Conservation (phyloP, 768 basidiomycete species). For the Lactarius tabidus region DNA sequence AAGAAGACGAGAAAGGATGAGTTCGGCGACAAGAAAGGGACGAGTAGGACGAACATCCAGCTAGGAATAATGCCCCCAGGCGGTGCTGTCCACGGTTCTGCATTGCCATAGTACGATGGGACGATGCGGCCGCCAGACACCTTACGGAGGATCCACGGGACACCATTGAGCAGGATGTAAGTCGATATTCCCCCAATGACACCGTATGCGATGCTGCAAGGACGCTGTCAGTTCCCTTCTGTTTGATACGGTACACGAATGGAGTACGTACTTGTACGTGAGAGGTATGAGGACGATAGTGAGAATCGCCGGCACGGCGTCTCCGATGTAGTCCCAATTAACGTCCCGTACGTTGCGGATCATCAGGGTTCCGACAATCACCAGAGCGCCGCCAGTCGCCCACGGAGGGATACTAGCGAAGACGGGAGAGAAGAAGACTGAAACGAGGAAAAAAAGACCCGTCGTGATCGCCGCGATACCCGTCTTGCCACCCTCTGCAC, state of each 20-base stretch:
- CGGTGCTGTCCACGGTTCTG: slow-evolving; percentile 70
- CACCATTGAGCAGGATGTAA: slow-evolving; percentile 70
- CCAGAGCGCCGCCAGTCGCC: slow-evolving; percentile 83
- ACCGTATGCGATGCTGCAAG: slow-evolving; percentile 75
- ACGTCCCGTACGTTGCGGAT: slow-evolving; percentile 78
- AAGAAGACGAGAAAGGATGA: neutral
- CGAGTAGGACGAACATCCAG: slow-evolving; percentile 49
- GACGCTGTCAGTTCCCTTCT: slow-evolving; percentile 13
- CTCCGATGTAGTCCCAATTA: slow-evolving; percentile 87
- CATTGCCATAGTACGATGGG: slow-evolving; percentile 58
- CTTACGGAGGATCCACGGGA: slow-evolving; percentile 55
- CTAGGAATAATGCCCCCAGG: slow-evolving; percentile 62
- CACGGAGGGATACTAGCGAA: slow-evolving; percentile 84
- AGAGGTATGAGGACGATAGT: slow-evolving; percentile 76
- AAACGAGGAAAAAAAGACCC: slow-evolving; percentile 75
- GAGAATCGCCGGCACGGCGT: slow-evolving; percentile 83
- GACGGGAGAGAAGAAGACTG: slow-evolving; percentile 84
- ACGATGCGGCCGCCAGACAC: slow-evolving; percentile 53
- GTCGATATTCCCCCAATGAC: slow-evolving; percentile 75
- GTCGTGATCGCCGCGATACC: slow-evolving; percentile 74
- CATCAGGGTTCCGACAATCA: slow-evolving; percentile 87
- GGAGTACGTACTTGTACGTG: slow-evolving; percentile 59
- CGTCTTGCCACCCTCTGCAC: slow-evolving; percentile 79
- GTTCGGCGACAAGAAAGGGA: neutral
- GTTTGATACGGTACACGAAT: neutral